Evolutionary conservation across 371 early-diverging fungal species (phyloP).

Genomic region (Cokeromyces recurvatus): DNA sequence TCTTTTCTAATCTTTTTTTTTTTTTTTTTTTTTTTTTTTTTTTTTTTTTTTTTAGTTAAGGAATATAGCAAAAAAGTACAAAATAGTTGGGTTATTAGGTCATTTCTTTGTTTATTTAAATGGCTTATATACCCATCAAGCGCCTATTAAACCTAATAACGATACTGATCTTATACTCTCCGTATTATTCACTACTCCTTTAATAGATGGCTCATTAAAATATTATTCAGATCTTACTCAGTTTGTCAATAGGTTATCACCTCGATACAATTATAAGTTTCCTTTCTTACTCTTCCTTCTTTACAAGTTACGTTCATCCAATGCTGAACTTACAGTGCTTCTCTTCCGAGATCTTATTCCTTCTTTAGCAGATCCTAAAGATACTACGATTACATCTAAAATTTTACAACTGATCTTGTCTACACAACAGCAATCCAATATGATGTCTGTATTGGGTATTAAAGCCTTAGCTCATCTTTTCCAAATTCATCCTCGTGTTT

Average conservation of each 20-base stretch:
- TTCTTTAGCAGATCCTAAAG: conserved; percentile 38
- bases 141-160: too few relatives aligned
- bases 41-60: background rate
- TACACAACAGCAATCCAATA: conserved; percentile 25
- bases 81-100: conserved; percentile 1
- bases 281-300: conserved; percentile 44
- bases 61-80: background rate
- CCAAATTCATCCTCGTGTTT: conserved; percentile 51
- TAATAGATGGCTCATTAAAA: background rate
- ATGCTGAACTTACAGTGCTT: conserved; percentile 26
- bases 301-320: conserved; percentile 38
- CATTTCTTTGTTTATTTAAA: conserved; percentile 6
- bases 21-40: too few relatives aligned
- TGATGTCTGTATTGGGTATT: conserved; percentile 48
- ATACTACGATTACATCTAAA: conserved; percentile 47
- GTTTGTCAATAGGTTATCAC: too few relatives aligned
- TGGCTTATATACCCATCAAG: background rate
- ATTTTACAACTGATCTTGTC: conserved; percentile 43
- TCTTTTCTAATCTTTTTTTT: too few relatives aligned
- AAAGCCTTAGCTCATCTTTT: conserved; percentile 40
- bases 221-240: too few relatives aligned
- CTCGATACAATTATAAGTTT: conserved; percentile 41
- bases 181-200: conserved; percentile 12
- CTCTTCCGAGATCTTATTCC: conserved; percentile 44
- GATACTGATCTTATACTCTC: background rate